Base-by-base conservation (phyloP, 257 asterid species). In the Sherardia arvensis region DNA sequence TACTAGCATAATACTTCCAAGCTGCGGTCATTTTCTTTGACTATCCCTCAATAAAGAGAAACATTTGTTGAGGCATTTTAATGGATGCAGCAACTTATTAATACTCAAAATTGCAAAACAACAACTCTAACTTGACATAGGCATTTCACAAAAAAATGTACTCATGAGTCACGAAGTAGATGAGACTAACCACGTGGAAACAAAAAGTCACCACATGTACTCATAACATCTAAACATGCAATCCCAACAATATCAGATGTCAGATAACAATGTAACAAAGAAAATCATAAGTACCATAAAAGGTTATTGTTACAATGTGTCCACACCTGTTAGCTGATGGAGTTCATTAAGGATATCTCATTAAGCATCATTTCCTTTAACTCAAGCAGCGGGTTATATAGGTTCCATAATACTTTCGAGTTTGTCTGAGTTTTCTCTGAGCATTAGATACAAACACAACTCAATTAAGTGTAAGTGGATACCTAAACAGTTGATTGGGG, bases 261-360 rank as follows among this genome's bases (percentile, higher is more conserved):
- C n/a, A n/a, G n/a, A n/a, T n/a, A 34, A 17, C 32, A 61, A n/a
- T 20, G 2, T 8, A 8, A 45, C 1, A 10, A 2, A n/a, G 21
- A 49, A 28, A 29, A 48, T n/a, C 29, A 4, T 32, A 54, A 15
- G 30, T 2, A 54, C 26, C 32, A 34, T 1, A 59, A 60, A 60
- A 60, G 49, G 25, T 27, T 68, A n/a, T n/a, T n/a, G n/a, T n/a
- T 27, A 53, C 34, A 61, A 40, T 55, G 49, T 74, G 60, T 63
- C 73, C 55, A n/a, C 65, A 87, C 97, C 97, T 90, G 97, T 66
- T 80, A 76, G 74, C 79, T 82, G 55, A 90, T 73, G 74, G 97
- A 90, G 81, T 83, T 84, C 79, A 87, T 66, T 76, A 90, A 76
- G 30, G 97, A 87, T 68, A 79, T 87, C 77, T 90, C 97, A 74